Conservation (phyloP, 1,284 basidiomycete species). For the Farysia itapuensis region DNA sequence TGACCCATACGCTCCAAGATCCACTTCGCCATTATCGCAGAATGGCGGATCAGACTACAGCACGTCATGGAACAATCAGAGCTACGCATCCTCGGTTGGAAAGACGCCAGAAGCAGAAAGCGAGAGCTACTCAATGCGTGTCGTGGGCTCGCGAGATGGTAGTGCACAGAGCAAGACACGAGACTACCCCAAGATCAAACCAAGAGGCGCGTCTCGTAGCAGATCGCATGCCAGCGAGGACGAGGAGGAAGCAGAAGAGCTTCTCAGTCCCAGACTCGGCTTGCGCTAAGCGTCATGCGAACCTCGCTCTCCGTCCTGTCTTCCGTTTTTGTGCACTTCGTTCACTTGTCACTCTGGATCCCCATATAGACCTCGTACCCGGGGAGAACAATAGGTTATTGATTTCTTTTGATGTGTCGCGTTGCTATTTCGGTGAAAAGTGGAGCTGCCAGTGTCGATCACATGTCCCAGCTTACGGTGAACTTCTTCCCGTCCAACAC, state of each 20-base stretch:
- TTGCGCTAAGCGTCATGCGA: slow-evolving; percentile 8
- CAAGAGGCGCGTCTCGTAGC: slow-evolving; percentile 9
- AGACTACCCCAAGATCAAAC: slow-evolving; percentile 28
- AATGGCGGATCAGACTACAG: slow-evolving; percentile 7
- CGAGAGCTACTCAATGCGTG: slow-evolving; percentile 25
- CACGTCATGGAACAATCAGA: slow-evolving; percentile 19
- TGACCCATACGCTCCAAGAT: slow-evolving; percentile 23
- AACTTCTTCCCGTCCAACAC: too few species aligned
- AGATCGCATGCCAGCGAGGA: slow-evolving; percentile 8
- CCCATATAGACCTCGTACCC: too few species aligned
- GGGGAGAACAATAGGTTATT: too few species aligned
- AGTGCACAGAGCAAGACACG: slow-evolving; percentile 4
- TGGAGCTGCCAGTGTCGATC: too few species aligned
- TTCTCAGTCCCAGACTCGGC: slow-evolving; percentile 27
- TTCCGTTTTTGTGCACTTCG: too few species aligned
- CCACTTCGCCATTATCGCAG: slow-evolving; percentile 18
- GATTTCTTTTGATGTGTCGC: too few species aligned
- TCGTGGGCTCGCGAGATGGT: slow-evolving; percentile 12
- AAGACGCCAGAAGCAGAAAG: slow-evolving; percentile 14
- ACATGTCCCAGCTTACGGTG: too few species aligned
- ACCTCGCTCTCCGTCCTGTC: too few species aligned
- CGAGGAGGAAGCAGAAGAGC: slow-evolving; percentile 24
- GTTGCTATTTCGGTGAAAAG: too few species aligned
- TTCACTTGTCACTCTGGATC: too few species aligned
- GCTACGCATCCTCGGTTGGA: slow-evolving; percentile 17